Percentiles rank a stretch among this genome's conserved stretches.
Evolutionary conservation across 2,329 filamentous ascomycete species (phyloP).

Genomic region (Exutisphaerella laricina): DNA sequence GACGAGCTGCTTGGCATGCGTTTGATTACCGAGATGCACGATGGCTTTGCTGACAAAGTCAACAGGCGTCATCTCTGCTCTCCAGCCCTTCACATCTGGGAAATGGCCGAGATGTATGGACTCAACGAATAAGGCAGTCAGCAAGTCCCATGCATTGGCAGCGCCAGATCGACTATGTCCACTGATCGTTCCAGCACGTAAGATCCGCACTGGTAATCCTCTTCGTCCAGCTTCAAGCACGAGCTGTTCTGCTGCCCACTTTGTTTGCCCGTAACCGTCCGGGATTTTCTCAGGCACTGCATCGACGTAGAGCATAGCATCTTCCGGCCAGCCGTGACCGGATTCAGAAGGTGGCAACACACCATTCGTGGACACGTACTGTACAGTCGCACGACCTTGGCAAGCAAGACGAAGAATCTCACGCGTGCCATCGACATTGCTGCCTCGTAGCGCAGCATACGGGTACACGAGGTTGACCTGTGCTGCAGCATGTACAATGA

Average conservation of each 20-base stretch:
- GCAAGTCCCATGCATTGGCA: conserved; percentile 71
- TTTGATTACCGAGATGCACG: conserved; percentile 61
- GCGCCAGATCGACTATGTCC: conserved; percentile 70
- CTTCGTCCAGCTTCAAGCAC: conserved; percentile 63
- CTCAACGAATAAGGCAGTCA: conserved; percentile 71
- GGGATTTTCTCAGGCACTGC: conserved; percentile 33
- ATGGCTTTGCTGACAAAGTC: conserved; percentile 75
- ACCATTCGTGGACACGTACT: conserved; percentile 76
- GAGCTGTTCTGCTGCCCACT: conserved; percentile 75
- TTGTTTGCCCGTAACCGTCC: conserved; percentile 67
- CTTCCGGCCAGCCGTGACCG: conserved; percentile 64
- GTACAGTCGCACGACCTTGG: conserved; percentile 62
- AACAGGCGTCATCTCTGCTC: conserved; percentile 77
- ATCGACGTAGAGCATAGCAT: conserved; percentile 59
- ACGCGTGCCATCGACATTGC: conserved; percentile 73
- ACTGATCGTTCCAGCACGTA: conserved; percentile 70
- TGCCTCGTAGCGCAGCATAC: conserved; percentile 66
- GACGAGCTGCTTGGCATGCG: conserved; percentile 55
- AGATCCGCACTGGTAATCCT: conserved; percentile 64
- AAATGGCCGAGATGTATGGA: conserved; percentile 66
- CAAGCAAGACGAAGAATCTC: conserved; percentile 68
- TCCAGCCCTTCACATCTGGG: conserved; percentile 68
- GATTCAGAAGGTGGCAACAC: conserved; percentile 62
- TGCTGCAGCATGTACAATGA: conserved; percentile 71
- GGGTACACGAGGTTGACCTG: conserved; percentile 78